Conservation (phyloP, 257 asterid species). For the Nicotiana knightiana region DNA sequence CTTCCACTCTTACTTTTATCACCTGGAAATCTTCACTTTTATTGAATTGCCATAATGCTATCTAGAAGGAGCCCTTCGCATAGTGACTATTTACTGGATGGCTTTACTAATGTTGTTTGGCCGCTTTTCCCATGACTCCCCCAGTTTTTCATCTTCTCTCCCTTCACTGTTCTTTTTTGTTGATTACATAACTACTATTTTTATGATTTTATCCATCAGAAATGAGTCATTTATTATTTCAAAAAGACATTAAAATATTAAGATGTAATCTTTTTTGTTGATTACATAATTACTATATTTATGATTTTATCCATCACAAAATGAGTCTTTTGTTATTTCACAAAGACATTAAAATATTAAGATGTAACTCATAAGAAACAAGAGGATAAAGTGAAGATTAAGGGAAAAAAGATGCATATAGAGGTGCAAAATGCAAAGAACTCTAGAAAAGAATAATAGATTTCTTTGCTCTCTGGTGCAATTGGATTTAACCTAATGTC, state of each 20-base stretch:
- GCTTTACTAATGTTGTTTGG: neutral
- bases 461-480: neutral
- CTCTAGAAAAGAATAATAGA: neutral
- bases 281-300: too few relatives aligned
- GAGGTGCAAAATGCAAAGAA: neutral
- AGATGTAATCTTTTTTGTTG: too few relatives aligned
- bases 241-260: too few relatives aligned
- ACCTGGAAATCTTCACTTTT: neutral
- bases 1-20: neutral
- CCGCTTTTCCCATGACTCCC: neutral
- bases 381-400: neutral
- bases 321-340: neutral
- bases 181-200: neutral
- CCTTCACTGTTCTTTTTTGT: neutral
- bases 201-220: neutral
- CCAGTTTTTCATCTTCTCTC: neutral
- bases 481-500: constrained; percentile 10
- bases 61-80: neutral
- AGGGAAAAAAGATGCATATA: neutral
- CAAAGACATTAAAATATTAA: neutral
- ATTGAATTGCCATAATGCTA: neutral
- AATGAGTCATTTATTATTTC: too few relatives aligned
- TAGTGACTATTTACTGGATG: neutral
- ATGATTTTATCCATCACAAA: neutral
- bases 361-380: neutral